Percentiles rank a stretch among this genome's conserved stretches.
phyloP scores from a whole-genome alignment of 2,329 filamentous ascomycete species.

The Ceratocystis cubensis region DNA sequence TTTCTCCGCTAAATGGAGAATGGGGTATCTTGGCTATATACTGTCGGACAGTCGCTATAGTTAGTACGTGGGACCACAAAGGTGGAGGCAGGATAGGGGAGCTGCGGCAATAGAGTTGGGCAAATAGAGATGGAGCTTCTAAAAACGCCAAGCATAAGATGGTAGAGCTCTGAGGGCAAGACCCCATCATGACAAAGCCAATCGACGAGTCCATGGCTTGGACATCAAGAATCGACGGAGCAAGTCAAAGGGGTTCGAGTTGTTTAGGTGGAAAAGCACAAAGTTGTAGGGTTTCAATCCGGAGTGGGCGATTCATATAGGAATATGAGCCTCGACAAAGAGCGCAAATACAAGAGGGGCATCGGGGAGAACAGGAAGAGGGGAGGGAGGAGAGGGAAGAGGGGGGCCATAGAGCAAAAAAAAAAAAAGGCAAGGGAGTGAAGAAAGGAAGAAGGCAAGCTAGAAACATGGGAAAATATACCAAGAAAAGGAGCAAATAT shows the following conservation, averaged over 20 bases:
- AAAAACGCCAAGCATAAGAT: neutral
- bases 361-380: neutral
- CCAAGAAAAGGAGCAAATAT: neutral
- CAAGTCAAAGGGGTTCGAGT: neutral
- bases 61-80: slow-evolving; percentile 5
- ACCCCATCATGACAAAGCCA: neutral
- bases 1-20: neutral
- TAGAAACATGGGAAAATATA: neutral
- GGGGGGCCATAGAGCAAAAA: neutral
- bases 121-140: neutral
- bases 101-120: neutral
- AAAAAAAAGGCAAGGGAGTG: neutral
- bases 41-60: neutral
- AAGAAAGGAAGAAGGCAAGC: neutral
- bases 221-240: neutral
- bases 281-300: neutral
- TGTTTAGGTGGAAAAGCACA: neutral
- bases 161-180: neutral
- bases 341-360: neutral
- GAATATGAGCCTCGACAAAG: neutral
- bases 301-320: neutral
- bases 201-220: neutral
- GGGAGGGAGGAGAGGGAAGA: neutral
- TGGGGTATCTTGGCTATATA: neutral
- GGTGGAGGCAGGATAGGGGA: neutral